Evolutionary conservation across 73 alveolate species (phyloP), one percentile per base, ranked within the genome.

Genomic region (Paramecium biaurelia): DNA sequence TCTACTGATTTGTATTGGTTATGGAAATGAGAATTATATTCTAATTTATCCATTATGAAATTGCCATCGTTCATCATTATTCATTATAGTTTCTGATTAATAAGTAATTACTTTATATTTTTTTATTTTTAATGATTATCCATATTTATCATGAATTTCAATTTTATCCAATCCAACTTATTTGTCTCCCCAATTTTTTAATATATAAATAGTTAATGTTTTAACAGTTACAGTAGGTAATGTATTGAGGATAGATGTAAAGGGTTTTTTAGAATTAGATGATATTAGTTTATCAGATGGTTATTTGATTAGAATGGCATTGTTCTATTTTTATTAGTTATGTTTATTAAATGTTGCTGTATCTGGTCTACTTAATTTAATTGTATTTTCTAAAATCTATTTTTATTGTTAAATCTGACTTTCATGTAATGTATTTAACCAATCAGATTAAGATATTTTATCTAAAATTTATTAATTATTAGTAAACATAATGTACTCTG

Each of bases 31-130:
- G 38, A 96, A 95, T 63, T 53, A 35, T 3, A 96, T 24, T 5
- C 38, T 35, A 94, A 96, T 74, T 93, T 67, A 63, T 57, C 85
- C 70, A 87, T 93, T 42, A 94, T 95, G 37, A 95, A 93, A 42
- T 95, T 94, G 95, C 99, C 96, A 96, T 95, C 96, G 45, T 94
- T 92, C 58, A 92, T 92, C 85, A 95, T 98, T 92, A 89, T 95
- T 37, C 84, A 88, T 5, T 96, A 93, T 67, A 68, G 92, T 56
- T 95, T 95, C 18, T 21, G 63, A 35, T 89, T 86, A 43, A 93
- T 93, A 15, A 92, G 63, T 34, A 94, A 90, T 70, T 92, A 95
- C 26, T 96, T 98, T 23, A 23, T 53, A 53, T 74, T 32, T 21
- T 32, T 74, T 74, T 35, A 74, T 74, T 32, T 35, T 21, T 11